A percentile compares a stretch with the other conserved stretches of the same genome.
Conservation (phyloP, 495 filamentous ascomycete genomes). For the Neurospora hispaniola region DNA sequence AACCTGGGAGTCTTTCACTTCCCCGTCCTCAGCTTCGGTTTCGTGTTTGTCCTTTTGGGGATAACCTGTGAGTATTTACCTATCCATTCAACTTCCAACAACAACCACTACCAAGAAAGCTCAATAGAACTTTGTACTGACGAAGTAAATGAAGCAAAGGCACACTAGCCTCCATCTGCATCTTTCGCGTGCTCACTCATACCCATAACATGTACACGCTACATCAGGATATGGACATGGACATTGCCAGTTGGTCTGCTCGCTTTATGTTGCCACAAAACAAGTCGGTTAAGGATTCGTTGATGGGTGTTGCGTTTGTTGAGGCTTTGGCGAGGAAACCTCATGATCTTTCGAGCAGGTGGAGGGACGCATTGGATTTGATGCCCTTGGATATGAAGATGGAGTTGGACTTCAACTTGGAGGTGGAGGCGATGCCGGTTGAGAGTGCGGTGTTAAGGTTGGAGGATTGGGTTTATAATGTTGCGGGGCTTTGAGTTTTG, state of each 20-base stretch:
- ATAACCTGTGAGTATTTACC: neutral
- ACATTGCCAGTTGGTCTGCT: neutral
- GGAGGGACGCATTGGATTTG: neutral
- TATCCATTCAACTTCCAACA: no score
- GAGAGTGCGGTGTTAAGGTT: neutral
- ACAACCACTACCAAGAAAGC: no score
- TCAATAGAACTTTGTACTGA: neutral
- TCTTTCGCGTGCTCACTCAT: neutral
- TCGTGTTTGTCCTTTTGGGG: neutral
- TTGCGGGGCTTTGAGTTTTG: neutral
- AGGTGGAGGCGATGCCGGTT: neutral
- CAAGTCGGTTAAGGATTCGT: accelerated
- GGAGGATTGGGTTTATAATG: neutral
- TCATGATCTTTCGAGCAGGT: neutral
- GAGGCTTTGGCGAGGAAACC: neutral
- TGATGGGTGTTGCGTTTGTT: neutral
- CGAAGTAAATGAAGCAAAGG: neutral
- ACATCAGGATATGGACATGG: neutral
- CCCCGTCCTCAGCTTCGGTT: neutral
- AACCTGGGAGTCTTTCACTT: neutral
- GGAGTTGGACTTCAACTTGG: neutral
- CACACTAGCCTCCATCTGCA: neutral
- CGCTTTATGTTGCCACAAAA: neutral
- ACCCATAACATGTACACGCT: neutral
- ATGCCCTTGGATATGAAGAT: no score